These are phyloP conservation scores for Zychaea mexicana DNA, from an alignment of 371 early-diverging fungal genomes.

Conservation along the genomic window DNA sequence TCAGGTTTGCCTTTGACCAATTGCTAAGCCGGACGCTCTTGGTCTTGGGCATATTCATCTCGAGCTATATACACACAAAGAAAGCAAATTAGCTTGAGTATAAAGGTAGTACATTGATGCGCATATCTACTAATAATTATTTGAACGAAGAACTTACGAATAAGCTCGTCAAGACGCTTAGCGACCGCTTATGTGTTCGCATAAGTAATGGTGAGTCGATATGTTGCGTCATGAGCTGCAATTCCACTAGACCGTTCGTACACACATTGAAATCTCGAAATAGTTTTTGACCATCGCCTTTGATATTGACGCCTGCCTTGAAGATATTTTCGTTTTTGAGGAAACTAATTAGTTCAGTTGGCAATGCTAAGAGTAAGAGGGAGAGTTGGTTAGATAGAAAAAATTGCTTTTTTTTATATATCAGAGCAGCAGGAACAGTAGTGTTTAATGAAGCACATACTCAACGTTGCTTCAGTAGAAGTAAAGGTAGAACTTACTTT, in stretches of 20 bases:
- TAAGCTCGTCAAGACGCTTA: not conserved
- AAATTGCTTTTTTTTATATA: too few relatives aligned
- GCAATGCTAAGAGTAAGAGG: conserved; percentile 28
- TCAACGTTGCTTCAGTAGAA: not conserved
- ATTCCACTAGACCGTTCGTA: conserved; percentile 57
- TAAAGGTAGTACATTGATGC: not conserved
- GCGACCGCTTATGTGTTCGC: not conserved
- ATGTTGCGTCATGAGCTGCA: not conserved
- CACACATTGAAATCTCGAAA: conserved; percentile 50
- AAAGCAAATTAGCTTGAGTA: not conserved
- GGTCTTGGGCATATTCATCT: conserved; percentile 41
- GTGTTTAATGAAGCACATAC: not conserved
- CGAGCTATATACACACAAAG: conserved; percentile 31
- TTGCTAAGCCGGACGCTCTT: conserved; percentile 47
- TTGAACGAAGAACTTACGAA: not conserved
- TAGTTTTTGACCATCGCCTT: conserved; percentile 51
- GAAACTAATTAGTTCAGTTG: conserved; percentile 35
- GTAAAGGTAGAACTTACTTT: conserved; percentile 30
- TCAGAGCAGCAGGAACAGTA: too few relatives aligned
- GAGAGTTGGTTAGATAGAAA: not conserved
- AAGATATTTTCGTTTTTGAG: conserved; percentile 36
- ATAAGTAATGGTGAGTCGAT: conserved; percentile 3
- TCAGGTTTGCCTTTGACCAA: conserved; percentile 42
- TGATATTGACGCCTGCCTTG: conserved; percentile 60
- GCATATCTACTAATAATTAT: not conserved